Evolutionary conservation across 83 land plant genomes (phyloP), one percentile per base, ranked within the genome.

Genomic region (Isoetes engelmannii): DNA sequence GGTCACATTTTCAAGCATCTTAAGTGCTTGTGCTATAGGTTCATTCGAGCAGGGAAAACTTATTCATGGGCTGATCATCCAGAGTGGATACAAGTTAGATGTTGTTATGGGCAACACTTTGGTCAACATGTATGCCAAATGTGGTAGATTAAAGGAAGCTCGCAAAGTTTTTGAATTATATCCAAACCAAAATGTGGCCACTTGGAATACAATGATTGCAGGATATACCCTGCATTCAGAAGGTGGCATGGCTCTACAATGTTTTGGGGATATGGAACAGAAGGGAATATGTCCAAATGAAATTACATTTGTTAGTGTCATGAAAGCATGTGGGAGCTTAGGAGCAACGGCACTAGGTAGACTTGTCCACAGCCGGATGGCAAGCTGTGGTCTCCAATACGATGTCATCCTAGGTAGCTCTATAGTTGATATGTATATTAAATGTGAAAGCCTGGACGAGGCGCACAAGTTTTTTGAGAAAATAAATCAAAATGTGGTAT

Each of bases 401-500:
- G 80, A 83, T 51, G 20, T 76, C 60, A 76, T 76, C 71, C 80
- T 80, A 47, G 80, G 77, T 45, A 69, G 75, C 8, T 77, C 74
- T 47, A 60, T 83, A 20, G 71, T 83, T 43, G 79, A 83, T 4
- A 57, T 83, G 70, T 83, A 83, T 42, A 64, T 82, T 4, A 72
- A 69, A 60, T 83, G 79, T 70, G 82, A 79, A 20, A 51, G 55
- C 13, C 48, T 83, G 79, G 68, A 28, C 15, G 72, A 69, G 54
- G 85, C 83, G 8, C 45, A 53, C 4, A 6, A 48, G 8, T 79
- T 80, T 46, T 83, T 83, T 77, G 55, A 70, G 37, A 75, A 51
- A 56, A 72, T 76, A 54, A 28, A 68, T 13, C 76, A 77, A 10
- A 80, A 80, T 57, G 68, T 71, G 19, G 83, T 76, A 37, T 43